A percentile compares a stretch with the other conserved stretches of the same genome.
phyloP scores from a whole-genome alignment of 2,329 filamentous ascomycete species.

The Ramularia endophylla region DNA sequence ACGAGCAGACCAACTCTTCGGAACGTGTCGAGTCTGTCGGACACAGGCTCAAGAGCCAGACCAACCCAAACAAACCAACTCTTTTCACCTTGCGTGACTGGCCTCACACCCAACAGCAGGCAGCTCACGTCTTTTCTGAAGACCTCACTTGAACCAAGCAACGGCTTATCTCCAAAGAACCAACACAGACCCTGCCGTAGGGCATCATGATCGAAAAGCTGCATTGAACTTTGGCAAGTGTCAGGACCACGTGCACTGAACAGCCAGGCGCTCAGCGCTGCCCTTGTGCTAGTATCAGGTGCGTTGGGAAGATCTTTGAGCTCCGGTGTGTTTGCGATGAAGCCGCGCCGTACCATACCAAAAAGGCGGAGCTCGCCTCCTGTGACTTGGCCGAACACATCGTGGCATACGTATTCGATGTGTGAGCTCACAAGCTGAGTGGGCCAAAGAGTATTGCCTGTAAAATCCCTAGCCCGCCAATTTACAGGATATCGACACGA shows the following conservation, averaged over 20 bases:
- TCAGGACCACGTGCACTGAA: too few species aligned
- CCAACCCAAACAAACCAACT: not conserved
- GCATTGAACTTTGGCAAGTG: not conserved
- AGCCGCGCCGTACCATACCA: not conserved
- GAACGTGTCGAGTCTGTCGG: not conserved
- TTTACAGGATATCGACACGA: constrained; percentile 1
- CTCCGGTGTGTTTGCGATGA: not conserved
- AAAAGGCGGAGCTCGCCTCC: not conserved
- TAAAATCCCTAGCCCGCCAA: not conserved
- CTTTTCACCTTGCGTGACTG: not conserved
- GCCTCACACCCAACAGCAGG: not conserved
- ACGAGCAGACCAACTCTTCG: not conserved
- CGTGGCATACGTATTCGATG: not conserved
- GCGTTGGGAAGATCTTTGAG: not conserved
- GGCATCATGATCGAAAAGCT: not conserved
- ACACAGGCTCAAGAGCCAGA: not conserved
- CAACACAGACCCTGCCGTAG: not conserved
- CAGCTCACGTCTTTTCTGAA: not conserved
- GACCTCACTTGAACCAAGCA: not conserved
- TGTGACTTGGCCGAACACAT: not conserved
- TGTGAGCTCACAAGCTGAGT: constrained; percentile 1
- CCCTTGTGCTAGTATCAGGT: not conserved
- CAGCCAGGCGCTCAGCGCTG: not conserved
- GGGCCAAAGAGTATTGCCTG: not conserved
- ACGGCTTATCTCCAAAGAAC: not conserved